phyloP scores from a whole-genome alignment of 305 asterid species.

The Fraxinus baroniana region DNA sequence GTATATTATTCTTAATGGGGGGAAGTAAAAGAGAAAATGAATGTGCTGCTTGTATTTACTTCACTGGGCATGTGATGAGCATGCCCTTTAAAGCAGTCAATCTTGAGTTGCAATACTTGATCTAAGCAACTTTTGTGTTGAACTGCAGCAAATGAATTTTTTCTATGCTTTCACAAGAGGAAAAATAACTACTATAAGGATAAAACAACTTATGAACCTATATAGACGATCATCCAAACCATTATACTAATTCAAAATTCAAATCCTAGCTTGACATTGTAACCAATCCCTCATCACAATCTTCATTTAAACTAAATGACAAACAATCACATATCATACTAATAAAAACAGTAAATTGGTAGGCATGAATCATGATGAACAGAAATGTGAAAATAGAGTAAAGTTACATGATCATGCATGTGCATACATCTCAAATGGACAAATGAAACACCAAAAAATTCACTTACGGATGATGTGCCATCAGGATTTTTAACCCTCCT shows the following conservation, averaged over 20 bases:
- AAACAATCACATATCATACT: neutral
- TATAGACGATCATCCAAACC: neutral
- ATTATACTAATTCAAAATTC: conserved; percentile 1
- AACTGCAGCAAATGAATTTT: neutral
- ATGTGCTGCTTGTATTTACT: neutral
- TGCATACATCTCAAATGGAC: conserved; percentile 1
- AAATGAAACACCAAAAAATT: conserved; percentile 16
- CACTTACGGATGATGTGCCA: conserved; percentile 80
- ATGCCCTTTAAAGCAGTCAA: neutral
- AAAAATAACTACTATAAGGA: neutral
- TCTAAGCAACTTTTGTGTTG: neutral
- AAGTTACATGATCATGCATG: neutral
- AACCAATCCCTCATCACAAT: neutral
- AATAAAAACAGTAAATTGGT: neutral
- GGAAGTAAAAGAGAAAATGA: neutral
- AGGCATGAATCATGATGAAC: neutral
- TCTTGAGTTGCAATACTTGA: neutral
- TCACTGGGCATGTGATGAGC: neutral
- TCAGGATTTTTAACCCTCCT: conserved; percentile 75
- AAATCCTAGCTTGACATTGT: neutral
- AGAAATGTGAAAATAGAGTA: neutral
- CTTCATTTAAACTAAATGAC: conserved; percentile 1
- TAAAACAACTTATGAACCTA: neutral
- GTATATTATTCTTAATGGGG: neutral
- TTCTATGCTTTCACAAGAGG: neutral